Conservation (phyloP, 2,329 filamentous ascomycete genomes). For the Diaporthe ilicicola region DNA sequence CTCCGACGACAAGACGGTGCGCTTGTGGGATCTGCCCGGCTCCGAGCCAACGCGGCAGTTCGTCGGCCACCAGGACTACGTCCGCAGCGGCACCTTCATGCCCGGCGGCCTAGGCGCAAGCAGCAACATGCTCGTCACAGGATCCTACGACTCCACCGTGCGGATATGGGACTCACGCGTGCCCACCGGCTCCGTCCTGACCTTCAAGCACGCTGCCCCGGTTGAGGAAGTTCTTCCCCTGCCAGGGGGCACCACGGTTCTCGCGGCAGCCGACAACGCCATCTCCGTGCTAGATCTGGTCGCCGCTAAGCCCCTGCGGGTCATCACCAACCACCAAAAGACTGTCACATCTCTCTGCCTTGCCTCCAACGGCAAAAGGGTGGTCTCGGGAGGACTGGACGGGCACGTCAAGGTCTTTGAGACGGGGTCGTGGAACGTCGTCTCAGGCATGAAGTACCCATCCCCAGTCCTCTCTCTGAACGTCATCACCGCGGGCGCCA, state of each 20-base stretch:
- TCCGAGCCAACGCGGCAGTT: constrained; percentile 81
- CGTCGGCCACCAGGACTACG: constrained; percentile 90
- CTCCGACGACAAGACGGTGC: constrained; percentile 91
- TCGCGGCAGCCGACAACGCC: constrained; percentile 84
- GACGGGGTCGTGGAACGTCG: constrained; percentile 92
- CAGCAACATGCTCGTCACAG: constrained; percentile 81
- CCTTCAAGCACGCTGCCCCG: constrained; percentile 91
- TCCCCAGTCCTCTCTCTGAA: constrained; percentile 87
- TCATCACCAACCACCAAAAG: constrained; percentile 96
- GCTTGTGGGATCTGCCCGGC: constrained; percentile 91
- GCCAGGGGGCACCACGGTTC: constrained; percentile 83
- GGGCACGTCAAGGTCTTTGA: constrained; percentile 98
- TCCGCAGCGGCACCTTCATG: constrained; percentile 87
- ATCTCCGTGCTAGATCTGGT: constrained; percentile 94
- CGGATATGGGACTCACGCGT: constrained; percentile 91
- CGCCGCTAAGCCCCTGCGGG: constrained; percentile 84
- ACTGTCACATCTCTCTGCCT: constrained; percentile 89
- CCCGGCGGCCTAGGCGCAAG: constrained; percentile 69
- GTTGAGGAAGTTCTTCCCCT: constrained; percentile 90
- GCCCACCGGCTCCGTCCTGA: constrained; percentile 77
- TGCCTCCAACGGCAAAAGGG: constrained; percentile 80
- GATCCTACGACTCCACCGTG: constrained; percentile 94
- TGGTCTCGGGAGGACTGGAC: constrained; percentile 89
- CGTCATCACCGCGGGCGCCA: constrained; percentile 74
- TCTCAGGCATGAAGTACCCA: constrained; percentile 93